Percentiles rank a stretch among this genome's conserved stretches.
phyloP scores from a whole-genome alignment of 2,329 filamentous ascomycete genomes.

The Aureobasidium leucospermi region DNA sequence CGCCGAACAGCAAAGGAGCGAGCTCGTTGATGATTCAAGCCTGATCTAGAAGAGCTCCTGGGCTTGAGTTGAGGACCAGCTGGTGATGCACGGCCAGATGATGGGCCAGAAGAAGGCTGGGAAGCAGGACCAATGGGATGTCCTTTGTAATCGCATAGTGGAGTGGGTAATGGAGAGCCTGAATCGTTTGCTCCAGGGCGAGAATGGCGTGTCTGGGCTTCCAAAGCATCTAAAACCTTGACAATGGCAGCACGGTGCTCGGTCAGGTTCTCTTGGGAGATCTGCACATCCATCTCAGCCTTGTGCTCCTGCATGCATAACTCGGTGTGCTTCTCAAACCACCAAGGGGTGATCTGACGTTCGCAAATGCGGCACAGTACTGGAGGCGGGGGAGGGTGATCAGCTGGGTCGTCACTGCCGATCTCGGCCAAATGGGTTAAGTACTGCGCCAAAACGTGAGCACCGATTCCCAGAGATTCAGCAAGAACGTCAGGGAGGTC shows the following conservation, averaged over 20 bases:
- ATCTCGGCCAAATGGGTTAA: conserved; percentile 82
- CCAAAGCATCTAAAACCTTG: conserved; percentile 85
- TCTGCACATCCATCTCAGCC: conserved; percentile 95
- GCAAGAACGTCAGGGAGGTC: conserved; percentile 85
- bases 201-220: conserved; percentile 63
- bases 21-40: conserved; percentile 70
- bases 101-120: conserved; percentile 60
- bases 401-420: conserved; percentile 64
- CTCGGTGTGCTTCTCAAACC: conserved; percentile 99
- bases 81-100: conserved; percentile 63
- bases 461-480: conserved; percentile 87
- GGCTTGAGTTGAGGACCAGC: conserved; percentile 53
- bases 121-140: conserved; percentile 71
- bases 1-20: conserved; percentile 87
- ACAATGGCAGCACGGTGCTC: conserved; percentile 94
- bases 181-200: conserved; percentile 48
- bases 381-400: conserved; percentile 72
- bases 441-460: conserved; percentile 89
- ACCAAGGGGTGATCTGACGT: conserved; percentile 94
- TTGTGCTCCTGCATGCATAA: conserved; percentile 91
- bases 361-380: conserved; percentile 96
- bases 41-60: conserved; percentile 57
- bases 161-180: conserved; percentile 23
- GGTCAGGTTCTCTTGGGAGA: conserved; percentile 83
- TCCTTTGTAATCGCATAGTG: conserved; percentile 73